Percentiles rank a stretch among this genome's conserved stretches.
phyloP scores from a whole-genome alignment of 1,284 basidiomycete species.

The Boletus sp. region DNA sequence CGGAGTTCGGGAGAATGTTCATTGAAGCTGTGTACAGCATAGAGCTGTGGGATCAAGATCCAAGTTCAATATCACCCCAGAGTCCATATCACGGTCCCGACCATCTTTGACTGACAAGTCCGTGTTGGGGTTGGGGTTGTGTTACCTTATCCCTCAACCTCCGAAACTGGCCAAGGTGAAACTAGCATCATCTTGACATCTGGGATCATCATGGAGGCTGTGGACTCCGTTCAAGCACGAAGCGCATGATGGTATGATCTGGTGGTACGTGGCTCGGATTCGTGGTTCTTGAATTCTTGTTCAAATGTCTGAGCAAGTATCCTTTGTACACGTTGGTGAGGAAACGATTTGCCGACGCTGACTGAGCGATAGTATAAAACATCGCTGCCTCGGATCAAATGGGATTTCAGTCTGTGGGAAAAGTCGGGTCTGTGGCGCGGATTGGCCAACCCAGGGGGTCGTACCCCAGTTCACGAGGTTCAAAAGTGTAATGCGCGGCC shows the following conservation, averaged over 20 bases:
- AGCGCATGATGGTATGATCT: constrained; percentile 24
- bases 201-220: constrained; percentile 37
- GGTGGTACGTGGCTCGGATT: constrained; percentile 14
- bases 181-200: constrained; percentile 35
- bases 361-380: constrained; percentile 4
- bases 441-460: constrained; percentile 10
- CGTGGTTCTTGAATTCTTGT: not conserved
- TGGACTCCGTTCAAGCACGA: constrained; percentile 29
- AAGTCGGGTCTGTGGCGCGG: constrained; percentile 17
- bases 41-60: constrained; percentile 39
- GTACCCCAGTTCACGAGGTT: not conserved
- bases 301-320: not conserved
- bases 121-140: constrained; percentile 43
- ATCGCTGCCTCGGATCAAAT: constrained; percentile 21
- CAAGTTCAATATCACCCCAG: constrained; percentile 28
- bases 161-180: constrained; percentile 35
- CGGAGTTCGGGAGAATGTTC: constrained; percentile 19
- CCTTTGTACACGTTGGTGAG: not conserved
- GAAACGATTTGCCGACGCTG: not conserved
- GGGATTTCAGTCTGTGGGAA: constrained; percentile 15
- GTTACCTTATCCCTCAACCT: constrained; percentile 42
- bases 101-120: constrained; percentile 16
- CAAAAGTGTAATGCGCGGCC: not conserved
- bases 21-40: constrained; percentile 30
- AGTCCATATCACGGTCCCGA: constrained; percentile 33